Base-by-base conservation (phyloP, 1,284 basidiomycete genomes). In the Tilletia horrida region DNA sequence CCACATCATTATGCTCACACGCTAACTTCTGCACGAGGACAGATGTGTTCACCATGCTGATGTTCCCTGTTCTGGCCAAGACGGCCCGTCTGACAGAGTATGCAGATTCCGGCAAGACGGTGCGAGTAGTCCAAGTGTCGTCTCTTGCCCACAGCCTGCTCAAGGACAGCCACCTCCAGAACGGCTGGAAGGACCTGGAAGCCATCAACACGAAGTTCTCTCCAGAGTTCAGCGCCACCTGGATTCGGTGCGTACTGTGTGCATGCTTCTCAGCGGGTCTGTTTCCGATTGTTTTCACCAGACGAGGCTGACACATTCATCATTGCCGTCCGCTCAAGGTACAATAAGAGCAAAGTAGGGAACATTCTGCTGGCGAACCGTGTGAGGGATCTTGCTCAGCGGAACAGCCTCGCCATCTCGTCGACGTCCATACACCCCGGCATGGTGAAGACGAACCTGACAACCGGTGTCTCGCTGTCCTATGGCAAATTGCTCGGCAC, bases 321-420 rank as follows among this genome's bases (percentile, higher is more conserved):
- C 7, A 13, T 14, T 1, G 21, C 11, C 13, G 25, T 4, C 55
- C 3, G 18, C 27, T 59, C 29, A 59, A 59, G 55, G 13, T 75
- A 75, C 63, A 69, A 66, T 44, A 75, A 75, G 68, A 67, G 65
- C 63, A 75, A 75, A 66, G 31, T 66, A 27, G 75, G 73, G 31
- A 76, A 76, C 69, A 73, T 76, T 27, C 68, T 74, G n/a, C 68
- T 74, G 23, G 73, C 75, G 44, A 74, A 76, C 48, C 59, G 71
- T 50, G 65, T 74, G 23, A 63, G 69, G 40, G 59, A 62, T 13
- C 55, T 75, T 8, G 59, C 72, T 13, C 18, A 31, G 55, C 69
- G 69, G 31, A 68, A 66, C 9, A 66, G 68, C 2, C 70, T 69
- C 14, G 59, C 65, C 11, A 71, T 75, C 50, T 62, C 57, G 64